These are phyloP conservation scores for Xylaria acuta DNA, from an alignment of 495 filamentous ascomycete species.

Conservation along the genomic window DNA sequence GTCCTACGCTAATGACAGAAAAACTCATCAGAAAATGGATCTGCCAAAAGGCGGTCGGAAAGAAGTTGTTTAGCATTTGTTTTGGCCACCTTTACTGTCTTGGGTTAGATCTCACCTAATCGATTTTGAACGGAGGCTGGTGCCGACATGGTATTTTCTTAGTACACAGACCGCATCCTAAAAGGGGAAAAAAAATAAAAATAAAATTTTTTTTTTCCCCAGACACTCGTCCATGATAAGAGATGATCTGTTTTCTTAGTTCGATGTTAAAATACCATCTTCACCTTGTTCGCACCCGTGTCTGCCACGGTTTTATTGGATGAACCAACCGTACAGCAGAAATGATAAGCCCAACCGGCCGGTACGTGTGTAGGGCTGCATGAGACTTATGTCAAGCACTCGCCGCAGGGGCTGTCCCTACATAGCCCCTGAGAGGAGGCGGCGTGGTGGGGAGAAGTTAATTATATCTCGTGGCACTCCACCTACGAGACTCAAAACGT, in stretches of 20 bases:
- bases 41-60: neutral
- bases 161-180: neutral
- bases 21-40: neutral
- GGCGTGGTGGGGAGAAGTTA: neutral
- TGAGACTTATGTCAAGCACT: neutral
- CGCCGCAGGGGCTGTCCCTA: neutral
- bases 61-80: neutral
- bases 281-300: neutral
- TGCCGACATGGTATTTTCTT: neutral
- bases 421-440: constrained; percentile 8
- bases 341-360: neutral
- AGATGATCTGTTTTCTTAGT: neutral
- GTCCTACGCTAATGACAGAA: neutral
- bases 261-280: neutral
- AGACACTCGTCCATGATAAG: neutral
- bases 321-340: neutral
- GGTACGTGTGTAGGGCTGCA: constrained; percentile 15
- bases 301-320: neutral
- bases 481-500: neutral
- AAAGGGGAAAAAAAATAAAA: too few species aligned
- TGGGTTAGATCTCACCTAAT: neutral
- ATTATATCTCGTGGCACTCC: constrained; percentile 12
- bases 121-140: neutral
- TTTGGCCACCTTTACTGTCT: neutral
- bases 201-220: too few species aligned